Evolutionary conservation across 2,329 filamentous ascomycete genomes (phyloP), one percentile per base, ranked within the genome.

Genomic region (Neonectria magnoliae): DNA sequence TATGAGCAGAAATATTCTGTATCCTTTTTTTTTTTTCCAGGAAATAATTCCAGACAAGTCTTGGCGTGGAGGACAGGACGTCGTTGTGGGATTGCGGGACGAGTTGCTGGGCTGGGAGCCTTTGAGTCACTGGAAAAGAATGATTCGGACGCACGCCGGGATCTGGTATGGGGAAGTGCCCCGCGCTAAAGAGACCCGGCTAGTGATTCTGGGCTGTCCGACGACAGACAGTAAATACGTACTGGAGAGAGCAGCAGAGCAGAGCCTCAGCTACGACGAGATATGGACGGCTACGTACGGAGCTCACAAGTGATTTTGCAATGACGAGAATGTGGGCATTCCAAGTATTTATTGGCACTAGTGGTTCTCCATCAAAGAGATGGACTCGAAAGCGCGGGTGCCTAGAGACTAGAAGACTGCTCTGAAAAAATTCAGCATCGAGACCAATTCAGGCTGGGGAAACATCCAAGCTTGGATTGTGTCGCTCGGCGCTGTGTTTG

Each of bases 101-200:
- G 52, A 50, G 66, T 58, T 55, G 60, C 55, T 63, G 62, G 29
- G 41, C 44, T 62, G 62, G 47, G 65, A 65, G 62, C 65, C 60
- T 71, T 73, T 79, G 77, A 79, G 76, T 79, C 77, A 79, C 75
- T 71, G 65, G 64, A 72, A 75, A 75, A 71, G 66, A 69, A 70
- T 75, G 65, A 65, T 67, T 68, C 65, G 59, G 54, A 48, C 54
- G 54, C 54, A 67, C 60, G 50, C 57, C 56, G 58, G 71, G 56
- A 72, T 68, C 64, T 67, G 62, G 58, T 52, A 71, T 70, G 68
- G 67, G 66, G 60, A 70, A 69, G 60, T 77, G 76, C 76, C 77
- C 76, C 76, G 76, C 77, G 76, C 77, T 78, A 79, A 68, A 33
- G 45, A 62, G 14, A 57, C 47, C 36, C 51, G 58, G 55, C n/a